phyloP scores from a whole-genome alignment of 345 rosid species.

The Microcos paniculata region DNA sequence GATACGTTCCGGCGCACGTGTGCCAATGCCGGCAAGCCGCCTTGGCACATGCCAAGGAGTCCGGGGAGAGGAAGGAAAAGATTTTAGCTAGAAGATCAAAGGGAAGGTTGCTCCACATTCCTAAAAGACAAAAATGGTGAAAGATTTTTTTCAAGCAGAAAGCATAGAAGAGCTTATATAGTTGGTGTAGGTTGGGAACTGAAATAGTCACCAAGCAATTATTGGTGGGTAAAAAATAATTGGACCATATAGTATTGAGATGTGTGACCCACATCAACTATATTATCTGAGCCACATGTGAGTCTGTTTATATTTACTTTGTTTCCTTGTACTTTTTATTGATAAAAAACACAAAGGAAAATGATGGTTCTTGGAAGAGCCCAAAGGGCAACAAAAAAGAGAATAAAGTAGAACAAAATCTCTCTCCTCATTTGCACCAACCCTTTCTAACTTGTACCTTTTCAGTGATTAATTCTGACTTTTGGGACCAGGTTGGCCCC shows the following conservation, averaged over 20 bases:
- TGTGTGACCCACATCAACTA: slow-evolving; percentile 26
- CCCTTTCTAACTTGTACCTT: background rate
- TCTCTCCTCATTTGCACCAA: background rate
- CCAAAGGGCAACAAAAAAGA: slow-evolving; percentile 21
- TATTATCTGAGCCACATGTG: slow-evolving; percentile 23
- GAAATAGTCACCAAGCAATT: slow-evolving; percentile 10
- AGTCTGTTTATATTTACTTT: background rate
- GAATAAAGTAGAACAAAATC: background rate
- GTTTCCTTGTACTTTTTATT: background rate
- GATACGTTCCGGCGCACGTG: slow-evolving; percentile 28
- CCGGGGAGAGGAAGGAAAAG: slow-evolving; percentile 51
- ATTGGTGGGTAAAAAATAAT: slow-evolving; percentile 21
- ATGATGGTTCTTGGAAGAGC: slow-evolving; percentile 21
- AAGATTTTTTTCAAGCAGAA: background rate
- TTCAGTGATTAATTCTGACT: background rate
- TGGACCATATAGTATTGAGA: slow-evolving; percentile 18
- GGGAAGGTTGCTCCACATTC: slow-evolving; percentile 59
- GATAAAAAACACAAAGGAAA: background rate
- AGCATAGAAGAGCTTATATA: background rate
- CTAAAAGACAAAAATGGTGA: background rate
- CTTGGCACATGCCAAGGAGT: slow-evolving; percentile 46
- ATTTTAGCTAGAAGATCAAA: slow-evolving; percentile 40
- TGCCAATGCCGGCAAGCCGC: slow-evolving; percentile 46
- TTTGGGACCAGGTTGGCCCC: background rate
- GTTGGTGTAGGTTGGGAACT: background rate